Conservation (phyloP, 2,329 filamentous ascomycete genomes). For the Graphiopsis chlorocephala region DNA sequence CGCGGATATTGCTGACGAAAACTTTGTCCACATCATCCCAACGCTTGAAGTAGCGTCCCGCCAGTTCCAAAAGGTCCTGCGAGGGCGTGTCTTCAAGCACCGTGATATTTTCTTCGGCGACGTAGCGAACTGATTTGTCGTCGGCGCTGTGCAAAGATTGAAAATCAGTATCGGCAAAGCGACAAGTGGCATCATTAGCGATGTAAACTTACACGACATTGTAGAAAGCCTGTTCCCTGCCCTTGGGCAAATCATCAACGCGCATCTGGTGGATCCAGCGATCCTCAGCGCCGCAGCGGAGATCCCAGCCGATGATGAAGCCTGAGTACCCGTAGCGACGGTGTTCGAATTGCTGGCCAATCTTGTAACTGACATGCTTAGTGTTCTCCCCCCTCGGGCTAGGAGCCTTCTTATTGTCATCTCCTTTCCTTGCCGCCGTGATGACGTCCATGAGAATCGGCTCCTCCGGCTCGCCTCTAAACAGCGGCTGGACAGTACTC, state of each 20-base stretch:
- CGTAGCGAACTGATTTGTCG: constrained; percentile 68
- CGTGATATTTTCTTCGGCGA: constrained; percentile 78
- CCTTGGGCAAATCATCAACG: constrained; percentile 59
- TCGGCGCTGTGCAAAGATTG: constrained; percentile 53
- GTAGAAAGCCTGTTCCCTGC: constrained; percentile 72
- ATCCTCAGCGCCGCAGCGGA: constrained; percentile 56
- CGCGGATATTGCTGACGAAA: constrained; percentile 80
- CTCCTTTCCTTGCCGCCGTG: constrained; percentile 54
- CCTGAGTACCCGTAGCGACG: constrained; percentile 75
- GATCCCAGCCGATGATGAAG: constrained; percentile 85
- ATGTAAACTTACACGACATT: constrained; percentile 72
- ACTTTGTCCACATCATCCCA: constrained; percentile 65
- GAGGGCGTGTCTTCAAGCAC: constrained; percentile 46
- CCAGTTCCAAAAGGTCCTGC: constrained; percentile 59
- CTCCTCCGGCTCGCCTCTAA: constrained; percentile 51
- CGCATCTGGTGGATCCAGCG: constrained; percentile 63
- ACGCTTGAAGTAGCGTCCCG: constrained; percentile 84
- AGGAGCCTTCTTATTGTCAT: constrained; percentile 52
- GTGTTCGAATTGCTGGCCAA: constrained; percentile 85
- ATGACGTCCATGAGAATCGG: constrained; percentile 54
- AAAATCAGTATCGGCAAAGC: neutral
- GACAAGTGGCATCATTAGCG: constrained; percentile 8
- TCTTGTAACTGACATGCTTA: constrained; percentile 57
- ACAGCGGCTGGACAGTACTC: constrained; percentile 64
- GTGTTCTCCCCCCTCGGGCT: constrained; percentile 12